Evolutionary conservation across 805 yeast species (phyloP), one percentile per base, ranked within the genome.

Genomic region (Candida railenensis): DNA sequence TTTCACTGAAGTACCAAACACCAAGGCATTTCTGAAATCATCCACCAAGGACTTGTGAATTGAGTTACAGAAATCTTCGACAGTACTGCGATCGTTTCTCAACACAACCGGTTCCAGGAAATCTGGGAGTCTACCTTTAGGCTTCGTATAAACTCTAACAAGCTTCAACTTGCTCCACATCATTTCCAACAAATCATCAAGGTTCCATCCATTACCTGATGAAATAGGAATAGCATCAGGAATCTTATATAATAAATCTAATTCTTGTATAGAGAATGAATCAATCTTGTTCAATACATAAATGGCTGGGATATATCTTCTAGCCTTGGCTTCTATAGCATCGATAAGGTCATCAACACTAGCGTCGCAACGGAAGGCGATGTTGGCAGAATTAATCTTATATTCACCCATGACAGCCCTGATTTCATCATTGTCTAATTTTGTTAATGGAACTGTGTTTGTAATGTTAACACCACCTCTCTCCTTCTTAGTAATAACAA

Each of bases 151-250:
- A 18, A 94, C 97, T 63, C 99, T 83, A 36, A 92, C 98, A 60
- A 94, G 74, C 56, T 88, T 84, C 59, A 94, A 78, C 63, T 85
- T 81, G 46, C 84, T 88, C 99, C 99, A 94, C 98, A 94, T 94
- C 63, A 82, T 76, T 61, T 92, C 96, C 56, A 94, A 74, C 55
- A 94, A 77, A 68, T 92, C 98, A 67, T 94, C 99, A 62, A 94
- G 74, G 63, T 94, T 94, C 99, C 99, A 94, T 54, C 95, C 96
- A 62, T 87, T 79, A 52, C 96, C 98, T 5, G 97, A 87, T 8
- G 97, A 88, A 50, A 94, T 92, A 34, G 99, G 99, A 43, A 94
- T 96, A 5, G 98, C 97, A 69, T 94, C 84, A 43, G 99, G 99
- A 57, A 94, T 94, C 63, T 94, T 82, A 73, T 88, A 86, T 51